phyloP scores from a whole-genome alignment of 2,329 filamentous ascomycete genomes.

The Huntiella abstrusa region DNA sequence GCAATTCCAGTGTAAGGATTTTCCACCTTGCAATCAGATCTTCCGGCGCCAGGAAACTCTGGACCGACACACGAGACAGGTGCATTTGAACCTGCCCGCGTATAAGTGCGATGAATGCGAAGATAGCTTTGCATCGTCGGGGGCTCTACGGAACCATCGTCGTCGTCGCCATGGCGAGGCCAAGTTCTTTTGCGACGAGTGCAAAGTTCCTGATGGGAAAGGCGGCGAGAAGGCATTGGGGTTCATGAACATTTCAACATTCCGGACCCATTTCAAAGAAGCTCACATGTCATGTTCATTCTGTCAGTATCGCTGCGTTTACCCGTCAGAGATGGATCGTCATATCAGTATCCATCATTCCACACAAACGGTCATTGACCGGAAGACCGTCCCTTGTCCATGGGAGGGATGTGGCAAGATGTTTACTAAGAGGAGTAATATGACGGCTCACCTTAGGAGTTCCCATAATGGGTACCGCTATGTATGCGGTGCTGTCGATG shows the following conservation, averaged over 20 bases:
- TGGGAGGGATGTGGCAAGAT: conserved; percentile 50
- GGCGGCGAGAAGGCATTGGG: conserved; percentile 27
- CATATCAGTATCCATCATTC: conserved; percentile 68
- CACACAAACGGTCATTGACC: conserved; percentile 38
- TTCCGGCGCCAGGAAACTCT: conserved; percentile 82
- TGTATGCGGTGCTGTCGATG: conserved; percentile 54
- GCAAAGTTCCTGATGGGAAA: conserved; percentile 25
- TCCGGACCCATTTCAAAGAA: conserved; percentile 54
- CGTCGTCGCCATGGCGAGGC: conserved; percentile 49
- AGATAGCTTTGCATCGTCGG: conserved; percentile 54
- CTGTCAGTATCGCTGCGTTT: conserved; percentile 50
- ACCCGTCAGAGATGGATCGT: conserved; percentile 47
- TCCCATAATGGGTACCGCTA: conserved; percentile 62
- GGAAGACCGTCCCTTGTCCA: conserved; percentile 48
- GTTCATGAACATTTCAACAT: conserved; percentile 53
- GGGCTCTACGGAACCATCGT: conserved; percentile 52
- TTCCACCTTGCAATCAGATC: conserved; percentile 49
- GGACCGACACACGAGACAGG: conserved; percentile 59
- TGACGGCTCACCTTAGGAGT: conserved; percentile 59
- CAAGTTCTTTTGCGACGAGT: conserved; percentile 62
- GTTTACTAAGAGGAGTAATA: conserved; percentile 71
- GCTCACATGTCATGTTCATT: conserved; percentile 60
- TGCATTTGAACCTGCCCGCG: conserved; percentile 53
- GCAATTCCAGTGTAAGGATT: conserved; percentile 53
- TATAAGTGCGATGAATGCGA: conserved; percentile 55